Conservation (phyloP, 2,329 filamentous ascomycete species). For the Trichophyton equinum region DNA sequence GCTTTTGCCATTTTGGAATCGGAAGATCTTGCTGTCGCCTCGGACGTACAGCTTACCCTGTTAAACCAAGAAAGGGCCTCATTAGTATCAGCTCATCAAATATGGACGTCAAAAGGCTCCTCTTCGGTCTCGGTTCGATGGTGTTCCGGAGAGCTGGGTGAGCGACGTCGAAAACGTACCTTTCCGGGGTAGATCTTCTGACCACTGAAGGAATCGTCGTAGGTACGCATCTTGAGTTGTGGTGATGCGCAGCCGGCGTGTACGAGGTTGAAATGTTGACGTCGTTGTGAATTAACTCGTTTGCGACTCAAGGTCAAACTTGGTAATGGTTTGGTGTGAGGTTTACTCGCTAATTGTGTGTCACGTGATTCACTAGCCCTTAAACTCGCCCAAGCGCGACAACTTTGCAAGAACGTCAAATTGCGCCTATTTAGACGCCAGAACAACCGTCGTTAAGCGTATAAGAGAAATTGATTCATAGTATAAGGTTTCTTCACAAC, state of each 20-base stretch:
- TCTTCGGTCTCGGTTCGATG: neutral
- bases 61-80: constrained; percentile 21
- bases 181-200: constrained; percentile 71
- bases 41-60: constrained; percentile 99
- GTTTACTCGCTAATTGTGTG: constrained; percentile 31
- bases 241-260: constrained; percentile 33
- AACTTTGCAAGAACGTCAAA: neutral
- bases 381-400: constrained; percentile 10
- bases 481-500: no score
- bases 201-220: constrained; percentile 67
- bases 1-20: constrained; percentile 99
- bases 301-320: constrained; percentile 17
- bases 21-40: constrained; percentile 99
- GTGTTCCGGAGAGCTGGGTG: neutral
- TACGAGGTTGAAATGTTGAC: constrained; percentile 22
- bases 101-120: neutral
- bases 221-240: constrained; percentile 53
- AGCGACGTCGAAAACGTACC: constrained; percentile 40
- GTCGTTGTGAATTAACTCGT: constrained; percentile 32
- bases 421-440: neutral
- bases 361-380: constrained; percentile 28
- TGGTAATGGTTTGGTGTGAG: constrained; percentile 29
- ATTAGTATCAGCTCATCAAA: constrained; percentile 6
- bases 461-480: no score
- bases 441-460: neutral